A percentile compares a stretch with the other conserved stretches of the same genome.
Conservation (phyloP, 2,329 filamentous ascomycete genomes). For the Sclerotinia sclerotiorum region DNA sequence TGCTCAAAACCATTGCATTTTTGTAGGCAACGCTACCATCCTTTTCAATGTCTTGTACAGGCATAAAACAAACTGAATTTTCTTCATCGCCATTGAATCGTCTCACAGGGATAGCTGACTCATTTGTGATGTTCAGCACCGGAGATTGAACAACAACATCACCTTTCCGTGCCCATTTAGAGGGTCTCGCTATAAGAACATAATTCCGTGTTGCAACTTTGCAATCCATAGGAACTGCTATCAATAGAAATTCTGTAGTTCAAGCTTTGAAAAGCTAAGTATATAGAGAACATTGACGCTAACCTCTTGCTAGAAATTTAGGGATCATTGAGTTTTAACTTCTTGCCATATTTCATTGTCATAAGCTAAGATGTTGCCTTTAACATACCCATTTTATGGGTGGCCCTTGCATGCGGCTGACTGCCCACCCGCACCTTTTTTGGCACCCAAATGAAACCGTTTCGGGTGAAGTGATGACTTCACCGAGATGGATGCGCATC, state of each 20-base stretch:
- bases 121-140: conserved; percentile 26
- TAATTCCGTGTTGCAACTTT: conserved; percentile 31
- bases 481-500: conserved; percentile 11
- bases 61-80: conserved; percentile 33
- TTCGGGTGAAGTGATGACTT: not conserved
- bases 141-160: conserved; percentile 34
- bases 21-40: conserved; percentile 28
- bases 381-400: not conserved
- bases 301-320: not conserved
- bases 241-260: not conserved
- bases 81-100: conserved; percentile 28
- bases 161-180: conserved; percentile 29
- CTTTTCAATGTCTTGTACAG: conserved; percentile 33
- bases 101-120: conserved; percentile 29
- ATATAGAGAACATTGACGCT: conserved; percentile 1
- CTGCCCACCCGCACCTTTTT: not conserved
- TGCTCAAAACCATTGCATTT: conserved; percentile 22
- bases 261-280: not conserved
- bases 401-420: conserved; percentile 16
- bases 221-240: conserved; percentile 23
- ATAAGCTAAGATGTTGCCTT: conserved; percentile 3
- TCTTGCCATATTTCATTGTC: conserved; percentile 4
- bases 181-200: conserved; percentile 30
- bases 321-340: conserved; percentile 3
- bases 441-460: conserved; percentile 3